Base-by-base conservation (phyloP, 108 stramenopile species). In the Asterionellopsis glacialis region DNA sequence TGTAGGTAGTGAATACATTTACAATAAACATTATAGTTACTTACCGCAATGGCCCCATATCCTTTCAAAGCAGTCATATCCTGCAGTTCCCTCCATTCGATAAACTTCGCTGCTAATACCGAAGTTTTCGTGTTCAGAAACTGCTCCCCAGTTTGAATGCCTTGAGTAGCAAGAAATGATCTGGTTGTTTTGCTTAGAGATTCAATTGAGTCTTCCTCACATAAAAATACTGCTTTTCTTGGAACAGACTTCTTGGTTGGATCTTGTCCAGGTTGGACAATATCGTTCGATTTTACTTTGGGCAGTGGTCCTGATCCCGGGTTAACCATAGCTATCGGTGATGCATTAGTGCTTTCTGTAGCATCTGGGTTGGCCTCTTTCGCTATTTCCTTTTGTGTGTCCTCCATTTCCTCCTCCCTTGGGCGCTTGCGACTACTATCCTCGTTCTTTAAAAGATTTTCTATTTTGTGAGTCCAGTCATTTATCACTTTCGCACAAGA, bases 1-100 rank as follows among this genome's bases (percentile, higher is more conserved):
- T 33, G 2, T 2, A 33, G 33, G 33, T 7, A 33, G 7, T 33
- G 33, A 33, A 33, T 33, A 7, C 33, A 33, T 5, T 2, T 7
- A 33, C 33, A 5, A 7, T 7, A 2, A 33, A 33, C 33, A 33
- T 33, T 33, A 33, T 5, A 76, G 58, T 65, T 70, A 19, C 78
- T 65, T 0, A 73, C 71, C 19, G 81, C 75, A 33, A 78, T 77
- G 11, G 76, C 61, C 6, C 81, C 81, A n/a, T 65, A 42, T 11
- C 81, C 81, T 41, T 78, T 82, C 27, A 82, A 43, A 11, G 41
- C 63, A n/a, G 68, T 26, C 72, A 80, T 74, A 9, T 60, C 39
- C 60, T 21, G 19, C 43, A 51, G 44, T 51, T 15, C 62, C 21
- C 76, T 49, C 63, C 63, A 82, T 19, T 53, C 51, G 13, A 75